Conservation (phyloP, 1,284 basidiomycete genomes). For the Microbotryum silenes-acaulis region DNA sequence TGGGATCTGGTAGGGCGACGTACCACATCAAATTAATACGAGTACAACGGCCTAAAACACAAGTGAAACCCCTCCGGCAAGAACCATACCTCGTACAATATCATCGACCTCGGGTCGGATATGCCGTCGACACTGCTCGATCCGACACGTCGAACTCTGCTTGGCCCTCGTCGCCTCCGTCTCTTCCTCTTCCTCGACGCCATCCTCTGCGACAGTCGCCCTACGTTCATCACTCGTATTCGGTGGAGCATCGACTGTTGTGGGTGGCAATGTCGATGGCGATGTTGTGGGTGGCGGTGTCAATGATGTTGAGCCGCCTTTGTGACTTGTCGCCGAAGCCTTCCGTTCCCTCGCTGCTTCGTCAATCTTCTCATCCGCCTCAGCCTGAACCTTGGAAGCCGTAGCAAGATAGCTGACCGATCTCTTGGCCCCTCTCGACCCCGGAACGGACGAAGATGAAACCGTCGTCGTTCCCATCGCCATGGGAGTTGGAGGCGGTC, state of each 20-base stretch:
- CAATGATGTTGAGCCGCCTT: neutral
- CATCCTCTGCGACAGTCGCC: neutral
- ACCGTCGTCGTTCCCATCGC: neutral
- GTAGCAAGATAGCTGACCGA: conserved; percentile 17
- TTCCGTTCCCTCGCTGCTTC: neutral
- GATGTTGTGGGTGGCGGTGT: neutral
- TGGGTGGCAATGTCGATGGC: too few relatives aligned
- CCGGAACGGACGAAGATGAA: neutral
- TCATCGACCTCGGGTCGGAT: conserved; percentile 61
- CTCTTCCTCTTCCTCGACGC: neutral
- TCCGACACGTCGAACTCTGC: neutral
- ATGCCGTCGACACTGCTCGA: conserved; percentile 46
- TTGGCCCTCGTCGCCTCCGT: neutral
- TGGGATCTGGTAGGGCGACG: conserved; percentile 20
- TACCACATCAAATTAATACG: neutral
- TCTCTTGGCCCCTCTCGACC: neutral
- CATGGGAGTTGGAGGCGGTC: neutral
- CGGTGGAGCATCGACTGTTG: too few relatives aligned
- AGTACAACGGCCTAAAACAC: neutral
- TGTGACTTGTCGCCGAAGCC: neutral
- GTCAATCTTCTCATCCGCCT: conserved; percentile 5
- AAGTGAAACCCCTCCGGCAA: neutral
- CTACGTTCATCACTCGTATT: too few relatives aligned
- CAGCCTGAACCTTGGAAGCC: conserved; percentile 6
- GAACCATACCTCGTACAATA: conserved; percentile 58